Evolutionary conservation across 805 yeast genomes (phyloP).

Genomic region (Saccharomycopsis synnaedendra): DNA sequence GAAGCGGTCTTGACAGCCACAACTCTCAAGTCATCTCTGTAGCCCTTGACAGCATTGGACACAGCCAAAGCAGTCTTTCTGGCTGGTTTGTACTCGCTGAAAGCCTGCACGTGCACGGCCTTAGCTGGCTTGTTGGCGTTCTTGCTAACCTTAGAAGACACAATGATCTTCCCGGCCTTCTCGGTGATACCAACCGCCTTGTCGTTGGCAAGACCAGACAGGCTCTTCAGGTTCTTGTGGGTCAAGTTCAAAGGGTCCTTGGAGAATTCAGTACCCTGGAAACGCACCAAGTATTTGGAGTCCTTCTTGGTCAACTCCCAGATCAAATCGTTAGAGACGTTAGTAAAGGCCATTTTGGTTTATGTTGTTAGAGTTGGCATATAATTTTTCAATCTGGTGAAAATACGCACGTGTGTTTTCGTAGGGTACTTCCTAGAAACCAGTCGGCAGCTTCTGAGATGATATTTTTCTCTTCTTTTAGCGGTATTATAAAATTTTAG

Average conservation of each 20-base stretch:
- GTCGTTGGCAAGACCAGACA: constrained; percentile 37
- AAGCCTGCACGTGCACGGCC: constrained; percentile 25
- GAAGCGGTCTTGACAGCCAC: constrained; percentile 39
- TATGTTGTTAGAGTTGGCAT: background rate
- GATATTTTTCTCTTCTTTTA: too few relatives aligned
- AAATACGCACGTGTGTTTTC: too few relatives aligned
- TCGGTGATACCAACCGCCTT: constrained; percentile 36
- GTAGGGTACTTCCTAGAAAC: too few relatives aligned
- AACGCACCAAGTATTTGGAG: constrained; percentile 37
- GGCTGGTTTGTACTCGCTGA: constrained; percentile 32
- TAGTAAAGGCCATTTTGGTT: constrained; percentile 8
- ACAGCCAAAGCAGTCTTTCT: constrained; percentile 35
- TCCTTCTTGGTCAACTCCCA: constrained; percentile 40
- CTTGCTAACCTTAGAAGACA: constrained; percentile 32
- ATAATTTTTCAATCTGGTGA: background rate
- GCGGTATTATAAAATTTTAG: too few relatives aligned
- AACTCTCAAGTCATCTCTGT: constrained; percentile 38
- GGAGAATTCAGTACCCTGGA: constrained; percentile 32
- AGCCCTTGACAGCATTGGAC: constrained; percentile 32
- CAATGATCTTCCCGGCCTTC: constrained; percentile 27
- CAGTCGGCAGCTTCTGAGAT: too few relatives aligned
- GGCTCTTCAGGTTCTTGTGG: constrained; percentile 33
- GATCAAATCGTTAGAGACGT: constrained; percentile 30
- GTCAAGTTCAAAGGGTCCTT: constrained; percentile 39
- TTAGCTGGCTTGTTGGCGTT: constrained; percentile 37